Evolutionary conservation across 305 asterid species (phyloP), one percentile per base, ranked within the genome.

Genomic region (Salvia sclarea): DNA sequence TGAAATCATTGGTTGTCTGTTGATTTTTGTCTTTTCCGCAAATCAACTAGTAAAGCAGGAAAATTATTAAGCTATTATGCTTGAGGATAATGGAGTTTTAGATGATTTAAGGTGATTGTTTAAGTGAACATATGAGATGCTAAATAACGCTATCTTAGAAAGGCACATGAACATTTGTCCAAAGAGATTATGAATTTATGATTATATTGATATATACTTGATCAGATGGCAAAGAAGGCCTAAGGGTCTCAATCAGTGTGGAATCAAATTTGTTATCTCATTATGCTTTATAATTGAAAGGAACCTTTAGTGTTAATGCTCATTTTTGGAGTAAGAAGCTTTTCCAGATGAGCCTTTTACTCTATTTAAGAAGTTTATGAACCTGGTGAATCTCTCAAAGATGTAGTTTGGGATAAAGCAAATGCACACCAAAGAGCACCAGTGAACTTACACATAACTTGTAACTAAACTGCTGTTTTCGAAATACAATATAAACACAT

Each of bases 271-370:
- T 18, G 37, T 52, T 41, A 16, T 40, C 66, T 43, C 44, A 31
- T 18, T 18, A 31, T 57, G 59, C 44, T 53, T 45, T 21, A 6
- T 20, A 37, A n/a, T 58, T 16, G 43, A 49, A 37, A 43, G 57
- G 48, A 17, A 25, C 58, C 16, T 43, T 33, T 41, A 43, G 21
- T 25, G 54, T 17, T 3, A 31, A 55, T 55, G 66, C 2, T 65
- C 45, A 17, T 56, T n/a, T 66, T 66, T 17, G 3, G 5, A 21
- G 37, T 43, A 54, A 67, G 52, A 16, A 60, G 57, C 9, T 41
- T 68, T 22, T 41, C 35, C 25, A 4, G 20, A 14, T 43, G 25
- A 54, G 28, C 24, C 11, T 53, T 45, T 6, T 45, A 16, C 53
- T 6, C 12, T 45, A 1, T 28, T 1, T 3, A 28, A 28, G 33